Evolutionary conservation across 306 rosid genomes (phyloP), one percentile per base, ranked within the genome.

Genomic region (Ziziphus jujuba): DNA sequence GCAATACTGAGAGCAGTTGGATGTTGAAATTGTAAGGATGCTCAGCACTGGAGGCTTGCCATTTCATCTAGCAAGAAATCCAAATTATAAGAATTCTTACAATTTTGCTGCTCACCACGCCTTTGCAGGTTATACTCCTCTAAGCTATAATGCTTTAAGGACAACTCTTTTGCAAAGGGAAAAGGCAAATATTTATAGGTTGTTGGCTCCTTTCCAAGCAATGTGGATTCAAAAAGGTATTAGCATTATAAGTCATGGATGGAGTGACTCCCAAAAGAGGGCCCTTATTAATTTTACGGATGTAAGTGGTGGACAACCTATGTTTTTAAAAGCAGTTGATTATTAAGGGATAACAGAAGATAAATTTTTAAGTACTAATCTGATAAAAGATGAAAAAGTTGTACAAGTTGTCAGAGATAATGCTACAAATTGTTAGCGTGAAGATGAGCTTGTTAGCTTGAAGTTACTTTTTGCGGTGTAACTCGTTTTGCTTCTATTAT

Each of bases 371-470:
- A 59, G 59, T 33, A 15, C 52, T 1, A 35, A 49, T 7, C 47
- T 69, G 15, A 50, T 59, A 9, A 49, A 21, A 12, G 20, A 57
- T 20, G 1, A 51, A 38, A 60, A 61, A 20, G 75, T 71, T 3
- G 21, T 51, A 3, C 62, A 71, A 38, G 44, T 71, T 1, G 43
- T 71, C 5, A 61, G 28, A 2, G 47, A 61, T 35, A 61, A 61
- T 71, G 56, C 69, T 16, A 9, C 33, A 2, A 10, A n/a, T 52
- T 61, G 61, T 33, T 24, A 21, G 4, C n/a, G 2, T 7, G 34
- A 12, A 0, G 63, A 23, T 52, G 38, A 34, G 7, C 7, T 34
- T 34, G 38, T 34, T 34, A 34, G 38, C 38, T 34, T 34, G 7
- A 34, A 34, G 38, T 52, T 52, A 23, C 57, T 55, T 55, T 11